Percentiles rank a stretch among this genome's conserved stretches.
Conservation (phyloP, 2,329 filamentous ascomycete genomes). For the Thyridium curvatum region DNA sequence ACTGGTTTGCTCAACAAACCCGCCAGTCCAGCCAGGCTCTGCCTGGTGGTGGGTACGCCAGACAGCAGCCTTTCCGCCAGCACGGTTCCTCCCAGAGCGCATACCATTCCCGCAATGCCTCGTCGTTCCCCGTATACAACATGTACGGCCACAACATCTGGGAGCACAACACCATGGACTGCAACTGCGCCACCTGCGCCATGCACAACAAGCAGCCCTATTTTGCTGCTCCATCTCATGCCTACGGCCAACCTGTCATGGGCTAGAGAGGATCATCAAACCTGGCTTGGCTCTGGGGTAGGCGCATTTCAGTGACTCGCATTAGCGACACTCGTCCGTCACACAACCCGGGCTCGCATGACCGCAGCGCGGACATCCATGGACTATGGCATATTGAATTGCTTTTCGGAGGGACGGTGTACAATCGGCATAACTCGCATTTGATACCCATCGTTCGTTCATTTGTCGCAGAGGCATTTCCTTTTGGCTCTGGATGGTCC, state of each 20-base stretch:
- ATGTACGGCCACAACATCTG: conserved; percentile 40
- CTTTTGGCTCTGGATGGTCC: no score
- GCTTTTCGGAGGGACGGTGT: no score
- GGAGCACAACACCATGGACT: conserved; percentile 45
- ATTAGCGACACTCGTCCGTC: no score
- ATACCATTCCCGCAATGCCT: conserved; percentile 28
- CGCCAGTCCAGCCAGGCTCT: conserved; percentile 34
- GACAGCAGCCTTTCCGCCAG: conserved; percentile 25
- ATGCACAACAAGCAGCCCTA: conserved; percentile 39
- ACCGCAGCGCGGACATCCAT: no score
- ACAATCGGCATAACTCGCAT: no score
- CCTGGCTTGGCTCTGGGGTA: no score
- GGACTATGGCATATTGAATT: no score
- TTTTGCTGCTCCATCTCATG: conserved; percentile 34
- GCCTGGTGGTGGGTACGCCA: conserved; percentile 20
- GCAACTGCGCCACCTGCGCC: conserved; percentile 41
- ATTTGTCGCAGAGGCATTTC: no score
- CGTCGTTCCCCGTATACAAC: conserved; percentile 35
- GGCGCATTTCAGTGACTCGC: no score
- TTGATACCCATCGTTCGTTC: no score
- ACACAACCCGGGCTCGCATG: no score
- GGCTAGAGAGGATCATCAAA: conserved; percentile 28
- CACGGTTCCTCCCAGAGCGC: conserved; percentile 28
- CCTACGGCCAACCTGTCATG: conserved; percentile 49
- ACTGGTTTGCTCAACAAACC: conserved; percentile 45